phyloP scores from a whole-genome alignment of 2,329 filamentous ascomycete species.

The Alternaria sp. region DNA sequence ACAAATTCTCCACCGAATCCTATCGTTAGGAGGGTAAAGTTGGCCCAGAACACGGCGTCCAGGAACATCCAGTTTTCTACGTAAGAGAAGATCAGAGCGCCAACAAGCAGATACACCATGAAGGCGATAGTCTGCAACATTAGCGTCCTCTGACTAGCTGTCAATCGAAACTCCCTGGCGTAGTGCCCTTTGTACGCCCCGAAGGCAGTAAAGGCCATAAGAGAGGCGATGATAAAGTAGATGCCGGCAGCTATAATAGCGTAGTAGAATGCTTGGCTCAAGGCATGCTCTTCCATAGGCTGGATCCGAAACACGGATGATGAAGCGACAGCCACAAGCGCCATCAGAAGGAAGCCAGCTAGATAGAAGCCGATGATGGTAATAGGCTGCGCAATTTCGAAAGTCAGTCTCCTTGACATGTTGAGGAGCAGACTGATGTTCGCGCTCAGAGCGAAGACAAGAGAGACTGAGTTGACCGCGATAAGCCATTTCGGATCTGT shows the following conservation, averaged over 20 bases:
- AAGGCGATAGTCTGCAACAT: conserved; percentile 63
- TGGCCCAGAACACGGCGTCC: conserved; percentile 64
- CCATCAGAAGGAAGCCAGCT: conserved; percentile 63
- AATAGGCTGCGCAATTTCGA: conserved; percentile 65
- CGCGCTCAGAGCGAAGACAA: conserved; percentile 62
- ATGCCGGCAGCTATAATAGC: conserved; percentile 65
- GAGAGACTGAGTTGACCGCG: conserved; percentile 64
- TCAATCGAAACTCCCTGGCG: conserved; percentile 64
- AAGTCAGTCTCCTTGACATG: conserved; percentile 65
- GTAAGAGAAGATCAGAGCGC: conserved; percentile 57
- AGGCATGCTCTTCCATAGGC: conserved; percentile 54
- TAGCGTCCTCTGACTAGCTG: conserved; percentile 63
- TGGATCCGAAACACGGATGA: conserved; percentile 55
- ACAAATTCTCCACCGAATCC: conserved; percentile 62
- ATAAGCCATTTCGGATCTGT: conserved; percentile 64
- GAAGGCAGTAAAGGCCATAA: conserved; percentile 64
- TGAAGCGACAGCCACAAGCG: conserved; percentile 59
- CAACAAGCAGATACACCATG: conserved; percentile 58
- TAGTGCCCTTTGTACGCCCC: conserved; percentile 65
- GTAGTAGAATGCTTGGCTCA: conserved; percentile 68
- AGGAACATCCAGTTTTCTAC: conserved; percentile 63
- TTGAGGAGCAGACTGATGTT: conserved; percentile 66
- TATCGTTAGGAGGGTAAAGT: conserved; percentile 65
- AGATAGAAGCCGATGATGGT: conserved; percentile 68
- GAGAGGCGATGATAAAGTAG: conserved; percentile 63